Evolutionary conservation across 345 rosid species (phyloP).

Genomic region (Corymbia maculata): DNA sequence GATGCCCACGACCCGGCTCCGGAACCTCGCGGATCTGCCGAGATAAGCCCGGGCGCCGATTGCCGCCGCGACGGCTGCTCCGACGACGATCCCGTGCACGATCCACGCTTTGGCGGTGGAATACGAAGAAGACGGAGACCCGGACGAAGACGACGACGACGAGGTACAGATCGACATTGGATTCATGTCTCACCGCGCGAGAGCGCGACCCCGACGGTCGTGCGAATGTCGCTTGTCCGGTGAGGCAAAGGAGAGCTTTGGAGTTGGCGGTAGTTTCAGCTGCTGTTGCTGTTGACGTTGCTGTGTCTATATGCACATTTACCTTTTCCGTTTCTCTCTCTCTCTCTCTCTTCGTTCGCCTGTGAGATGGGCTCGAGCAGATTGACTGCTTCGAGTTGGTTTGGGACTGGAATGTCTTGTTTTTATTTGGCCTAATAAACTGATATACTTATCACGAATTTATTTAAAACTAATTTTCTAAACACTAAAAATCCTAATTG

Average conservation of each 20-base stretch:
- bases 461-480: no score
- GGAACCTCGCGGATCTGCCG: conserved; percentile 41
- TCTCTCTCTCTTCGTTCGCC: accelerated
- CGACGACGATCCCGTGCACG: conserved; percentile 57
- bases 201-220: not conserved
- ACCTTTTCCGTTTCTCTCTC: no score
- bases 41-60: conserved; percentile 57
- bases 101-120: conserved; percentile 54
- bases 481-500: no score
- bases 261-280: not conserved
- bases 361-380: not conserved
- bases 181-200: not conserved
- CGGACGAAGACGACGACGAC: conserved; percentile 11
- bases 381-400: not conserved
- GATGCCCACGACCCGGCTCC: conserved; percentile 82
- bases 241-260: not conserved
- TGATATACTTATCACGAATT: no score
- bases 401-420: not conserved
- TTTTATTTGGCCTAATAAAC: not conserved
- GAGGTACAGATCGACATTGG: conserved; percentile 21
- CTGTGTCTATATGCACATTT: not conserved
- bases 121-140: conserved; percentile 15
- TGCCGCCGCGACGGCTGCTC: conserved; percentile 59
- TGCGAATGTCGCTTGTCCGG: not conserved
- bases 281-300: not conserved